Evolutionary conservation across 148 eudicot species (phyloP), one percentile per base, ranked within the genome.

Genomic region (Selenicereus undatus): DNA sequence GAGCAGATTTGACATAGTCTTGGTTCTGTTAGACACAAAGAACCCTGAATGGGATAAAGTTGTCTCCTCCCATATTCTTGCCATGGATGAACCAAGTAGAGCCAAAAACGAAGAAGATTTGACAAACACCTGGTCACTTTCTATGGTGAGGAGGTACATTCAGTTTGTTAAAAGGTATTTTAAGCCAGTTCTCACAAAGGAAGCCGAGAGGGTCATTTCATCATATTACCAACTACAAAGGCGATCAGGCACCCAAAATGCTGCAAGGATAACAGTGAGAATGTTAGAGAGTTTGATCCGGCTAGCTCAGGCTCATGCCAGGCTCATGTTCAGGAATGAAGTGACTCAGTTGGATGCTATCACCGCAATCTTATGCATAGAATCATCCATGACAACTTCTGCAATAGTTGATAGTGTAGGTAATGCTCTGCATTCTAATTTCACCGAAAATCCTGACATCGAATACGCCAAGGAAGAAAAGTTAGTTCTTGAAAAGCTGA

Each of bases 41-140:
- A 96, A 96, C 85, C 99, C 95, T 7, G 91, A 96, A 74, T 93
- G 99, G 99, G 99, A 96, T 89, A 89, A 90, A 87, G 97, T 96
- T 74, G 98, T 96, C 65, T 96, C 98, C 4, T 91, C 97, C 79
- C 99, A 96, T 89, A 96, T 96, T 66, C 98, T 96, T 81, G 93
- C 89, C 4, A 83, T 91, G 91, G 91, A 90, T 78, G 87, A 81
- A 78, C 81, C 89, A 11, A 73, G 76, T 45, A 84, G 82, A 73
- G 83, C 81, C 71, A 86, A 86, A 70, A 80, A 82, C 70, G 86
- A 80, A 10, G 97, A 91, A 83, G 90, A 96, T 88, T 56, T 90
- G 54, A 74, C 83, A 29, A 82, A 75, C 51, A 80, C 83, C 29
- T 96, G 99, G 99, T 80, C 99, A 71, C 97, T 96, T 81, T 70